phyloP scores from a whole-genome alignment of 2,329 filamentous ascomycete species.

The Hymenoscyphus albidus region DNA sequence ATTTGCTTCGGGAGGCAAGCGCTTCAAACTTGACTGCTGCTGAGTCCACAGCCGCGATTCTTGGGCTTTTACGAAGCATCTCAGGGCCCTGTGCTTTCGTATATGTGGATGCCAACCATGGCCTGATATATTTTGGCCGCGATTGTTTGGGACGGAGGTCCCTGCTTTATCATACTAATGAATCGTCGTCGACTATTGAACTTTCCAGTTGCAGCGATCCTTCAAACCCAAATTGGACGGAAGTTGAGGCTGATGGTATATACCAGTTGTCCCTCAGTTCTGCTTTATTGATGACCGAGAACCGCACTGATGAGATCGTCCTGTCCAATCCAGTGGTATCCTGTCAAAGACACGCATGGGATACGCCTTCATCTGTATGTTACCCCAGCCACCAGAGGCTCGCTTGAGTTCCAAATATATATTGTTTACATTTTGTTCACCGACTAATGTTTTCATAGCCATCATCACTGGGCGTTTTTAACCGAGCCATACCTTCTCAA shows the following conservation, averaged over 20 bases:
- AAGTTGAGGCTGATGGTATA: conserved; percentile 82
- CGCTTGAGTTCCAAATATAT: background rate
- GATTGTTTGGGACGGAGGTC: conserved; percentile 87
- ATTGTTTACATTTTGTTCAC: background rate
- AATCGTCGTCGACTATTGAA: conserved; percentile 43
- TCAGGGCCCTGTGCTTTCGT: conserved; percentile 88
- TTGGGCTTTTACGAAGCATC: conserved; percentile 56
- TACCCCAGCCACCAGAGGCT: background rate
- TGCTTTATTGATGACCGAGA: background rate
- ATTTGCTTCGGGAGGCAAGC: conserved; percentile 46
- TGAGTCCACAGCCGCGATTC: conserved; percentile 36
- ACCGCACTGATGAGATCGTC: background rate
- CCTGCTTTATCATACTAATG: conserved; percentile 57
- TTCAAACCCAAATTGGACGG: conserved; percentile 56
- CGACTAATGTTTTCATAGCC: conserved; percentile 9
- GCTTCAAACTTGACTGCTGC: conserved; percentile 19
- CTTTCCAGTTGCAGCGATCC: conserved; percentile 69
- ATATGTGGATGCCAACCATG: conserved; percentile 64
- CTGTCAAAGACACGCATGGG: conserved; percentile 18
- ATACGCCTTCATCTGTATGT: conserved; percentile 12
- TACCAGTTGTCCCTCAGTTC: conserved; percentile 43
- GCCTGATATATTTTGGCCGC: conserved; percentile 72
- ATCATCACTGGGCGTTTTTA: conserved; percentile 31
- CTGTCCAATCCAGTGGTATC: conserved; percentile 13
- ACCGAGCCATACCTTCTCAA: conserved; percentile 37